phyloP scores from a whole-genome alignment of 1,284 basidiomycete species.

The Sanguinoderma infundibulare region DNA sequence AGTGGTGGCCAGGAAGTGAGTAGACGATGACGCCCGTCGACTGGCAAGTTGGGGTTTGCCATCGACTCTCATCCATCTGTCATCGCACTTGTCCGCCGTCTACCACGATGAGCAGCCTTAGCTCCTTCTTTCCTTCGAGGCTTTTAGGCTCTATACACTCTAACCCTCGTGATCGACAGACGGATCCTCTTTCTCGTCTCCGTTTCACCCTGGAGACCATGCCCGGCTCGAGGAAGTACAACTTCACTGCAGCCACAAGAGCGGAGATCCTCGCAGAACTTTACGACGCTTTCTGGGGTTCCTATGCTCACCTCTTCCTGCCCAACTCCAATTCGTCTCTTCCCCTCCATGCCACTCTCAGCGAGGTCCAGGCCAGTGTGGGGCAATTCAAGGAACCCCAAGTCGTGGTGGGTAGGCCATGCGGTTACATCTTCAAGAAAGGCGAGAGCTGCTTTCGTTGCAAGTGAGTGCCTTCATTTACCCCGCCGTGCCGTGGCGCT shows the following conservation, averaged over 20 bases:
- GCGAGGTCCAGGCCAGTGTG: slow-evolving; percentile 65
- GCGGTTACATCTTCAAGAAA: slow-evolving; percentile 80
- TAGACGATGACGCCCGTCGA: neutral
- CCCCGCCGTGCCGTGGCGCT: neutral
- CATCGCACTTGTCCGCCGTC: too few relatives aligned
- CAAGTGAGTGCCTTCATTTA: slow-evolving; percentile 65
- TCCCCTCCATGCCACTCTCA: slow-evolving; percentile 62
- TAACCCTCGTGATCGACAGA: slow-evolving; percentile 47
- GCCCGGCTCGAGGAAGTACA: slow-evolving; percentile 76
- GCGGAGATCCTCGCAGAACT: slow-evolving; percentile 80
- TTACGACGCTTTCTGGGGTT: slow-evolving; percentile 81
- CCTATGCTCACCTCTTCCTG: slow-evolving; percentile 70
- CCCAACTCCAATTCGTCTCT: slow-evolving; percentile 64
- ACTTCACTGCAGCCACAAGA: slow-evolving; percentile 70
- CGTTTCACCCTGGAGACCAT: slow-evolving; percentile 78
- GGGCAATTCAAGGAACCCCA: slow-evolving; percentile 62
- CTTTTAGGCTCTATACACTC: slow-evolving; percentile 52
- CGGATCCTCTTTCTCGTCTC: slow-evolving; percentile 71
- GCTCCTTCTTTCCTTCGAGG: slow-evolving; percentile 54
- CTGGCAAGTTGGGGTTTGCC: too few relatives aligned
- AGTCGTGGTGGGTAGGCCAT: slow-evolving; percentile 66
- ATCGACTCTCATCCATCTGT: neutral
- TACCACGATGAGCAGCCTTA: slow-evolving; percentile 46
- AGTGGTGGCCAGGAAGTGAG: too few relatives aligned
- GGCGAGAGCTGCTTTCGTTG: slow-evolving; percentile 89